Conservation (phyloP, 2,329 filamentous ascomycete species). For the Beauveria medogensis region DNA sequence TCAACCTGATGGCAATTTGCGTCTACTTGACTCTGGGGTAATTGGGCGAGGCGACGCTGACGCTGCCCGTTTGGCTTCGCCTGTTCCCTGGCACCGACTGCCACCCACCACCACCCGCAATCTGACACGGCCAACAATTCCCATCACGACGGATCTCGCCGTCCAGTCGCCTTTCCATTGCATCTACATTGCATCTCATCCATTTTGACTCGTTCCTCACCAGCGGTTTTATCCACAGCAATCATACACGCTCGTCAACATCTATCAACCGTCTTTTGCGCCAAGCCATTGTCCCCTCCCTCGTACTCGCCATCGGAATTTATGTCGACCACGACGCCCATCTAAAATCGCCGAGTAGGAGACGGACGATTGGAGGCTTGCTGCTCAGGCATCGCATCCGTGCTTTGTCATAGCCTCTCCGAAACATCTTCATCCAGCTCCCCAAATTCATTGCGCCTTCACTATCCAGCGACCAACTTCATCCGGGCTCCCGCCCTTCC, state of each 20-base stretch:
- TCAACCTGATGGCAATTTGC: slow-evolving; percentile 9
- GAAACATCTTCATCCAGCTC: slow-evolving; percentile 4
- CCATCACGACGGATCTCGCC: not conserved
- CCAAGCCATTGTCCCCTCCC: not conserved
- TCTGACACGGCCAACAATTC: not conserved
- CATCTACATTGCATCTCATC: not conserved
- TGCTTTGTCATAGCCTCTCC: not conserved
- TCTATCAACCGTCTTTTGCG: not conserved
- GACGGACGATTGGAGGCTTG: slow-evolving; percentile 3
- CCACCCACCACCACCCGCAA: not conserved
- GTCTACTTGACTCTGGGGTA: slow-evolving; percentile 4
- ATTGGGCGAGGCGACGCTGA: slow-evolving; percentile 11
- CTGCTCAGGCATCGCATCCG: not conserved
- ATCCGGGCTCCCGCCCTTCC: slow-evolving; percentile 12
- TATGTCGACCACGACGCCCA: slow-evolving; percentile 2
- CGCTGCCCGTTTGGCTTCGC: slow-evolving; percentile 10
- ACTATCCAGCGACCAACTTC: not conserved
- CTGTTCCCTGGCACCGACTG: slow-evolving; percentile 4
- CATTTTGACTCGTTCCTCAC: not conserved
- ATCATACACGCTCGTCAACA: not conserved
- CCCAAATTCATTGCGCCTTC: not conserved
- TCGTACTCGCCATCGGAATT: not conserved
- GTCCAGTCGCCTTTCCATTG: not conserved
- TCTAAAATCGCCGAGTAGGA: slow-evolving; percentile 2
- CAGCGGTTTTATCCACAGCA: not conserved